phyloP scores from a whole-genome alignment of 2,329 filamentous ascomycete species.

The Eutypella sp. region DNA sequence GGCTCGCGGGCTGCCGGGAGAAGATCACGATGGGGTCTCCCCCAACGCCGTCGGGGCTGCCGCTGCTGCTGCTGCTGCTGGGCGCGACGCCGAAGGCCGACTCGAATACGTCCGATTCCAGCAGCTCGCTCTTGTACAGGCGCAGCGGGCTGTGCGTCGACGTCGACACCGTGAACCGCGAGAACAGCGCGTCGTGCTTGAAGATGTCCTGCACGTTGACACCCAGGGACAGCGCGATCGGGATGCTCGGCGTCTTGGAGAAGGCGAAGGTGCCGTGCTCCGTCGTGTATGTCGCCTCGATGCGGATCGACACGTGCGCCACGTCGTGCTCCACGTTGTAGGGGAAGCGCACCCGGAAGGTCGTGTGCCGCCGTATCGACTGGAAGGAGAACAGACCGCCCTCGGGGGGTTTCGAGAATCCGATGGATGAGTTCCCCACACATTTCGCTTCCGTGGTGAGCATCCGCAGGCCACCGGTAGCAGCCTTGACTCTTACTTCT shows the following conservation, averaged over 20 bases:
- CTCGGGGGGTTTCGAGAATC: slow-evolving; percentile 46
- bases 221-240: slow-evolving; percentile 75
- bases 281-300: slow-evolving; percentile 74
- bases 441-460: slow-evolving; percentile 56
- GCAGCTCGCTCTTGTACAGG: slow-evolving; percentile 65
- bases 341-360: slow-evolving; percentile 62
- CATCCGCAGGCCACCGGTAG: slow-evolving; percentile 61
- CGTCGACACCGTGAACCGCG: slow-evolving; percentile 85
- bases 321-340: slow-evolving; percentile 80
- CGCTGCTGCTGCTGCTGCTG: no score
- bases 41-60: no score
- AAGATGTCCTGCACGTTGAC: slow-evolving; percentile 98
- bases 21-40: slow-evolving; percentile 62
- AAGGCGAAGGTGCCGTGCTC: slow-evolving; percentile 60
- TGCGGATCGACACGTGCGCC: slow-evolving; percentile 62
- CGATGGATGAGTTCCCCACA: slow-evolving; percentile 33
- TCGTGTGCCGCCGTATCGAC: slow-evolving; percentile 38
- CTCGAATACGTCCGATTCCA: slow-evolving; percentile 64
- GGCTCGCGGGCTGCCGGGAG: slow-evolving; percentile 71
- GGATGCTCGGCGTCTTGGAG: slow-evolving; percentile 56
- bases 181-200: slow-evolving; percentile 76
- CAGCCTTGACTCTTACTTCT: slow-evolving; percentile 57
- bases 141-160: slow-evolving; percentile 70
- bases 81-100: slow-evolving; percentile 55
- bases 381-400: slow-evolving; percentile 49